These are phyloP conservation scores for Yamadazyma takamatsuzukensis DNA, from an alignment of 805 yeast genomes.

Conservation along the genomic window DNA sequence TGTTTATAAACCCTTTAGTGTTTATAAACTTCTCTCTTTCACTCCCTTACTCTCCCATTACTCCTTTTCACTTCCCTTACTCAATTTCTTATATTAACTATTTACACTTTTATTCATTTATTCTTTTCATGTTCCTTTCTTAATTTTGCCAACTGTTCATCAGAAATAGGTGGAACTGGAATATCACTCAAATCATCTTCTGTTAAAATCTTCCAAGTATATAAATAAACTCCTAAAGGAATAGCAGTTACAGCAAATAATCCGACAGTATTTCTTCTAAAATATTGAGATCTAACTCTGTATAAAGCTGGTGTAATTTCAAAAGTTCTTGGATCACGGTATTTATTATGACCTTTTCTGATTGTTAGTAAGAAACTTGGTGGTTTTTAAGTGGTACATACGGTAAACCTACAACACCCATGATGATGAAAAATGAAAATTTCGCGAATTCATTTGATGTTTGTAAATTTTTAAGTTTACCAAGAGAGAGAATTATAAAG, in stretches of 20 bases:
- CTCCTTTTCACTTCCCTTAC: too few relatives aligned
- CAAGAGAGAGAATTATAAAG: neutral
- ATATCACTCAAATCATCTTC: constrained; percentile 85
- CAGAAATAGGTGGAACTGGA: constrained; percentile 90
- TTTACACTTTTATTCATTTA: constrained; percentile 13
- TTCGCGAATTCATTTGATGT: neutral
- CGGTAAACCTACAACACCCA: constrained; percentile 31
- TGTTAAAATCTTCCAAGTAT: constrained; percentile 61
- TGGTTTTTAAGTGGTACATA: constrained; percentile 13
- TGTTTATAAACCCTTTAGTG: too few relatives aligned
- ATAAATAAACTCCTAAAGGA: constrained; percentile 63
- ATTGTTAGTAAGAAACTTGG: constrained; percentile 11
- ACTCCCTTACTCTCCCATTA: too few relatives aligned
- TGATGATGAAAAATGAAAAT: constrained; percentile 10
- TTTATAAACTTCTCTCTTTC: too few relatives aligned
- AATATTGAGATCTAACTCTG: constrained; percentile 85
- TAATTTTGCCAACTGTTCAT: constrained; percentile 68
- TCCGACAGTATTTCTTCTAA: constrained; percentile 68
- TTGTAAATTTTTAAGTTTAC: too few relatives aligned
- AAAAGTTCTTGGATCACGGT: constrained; percentile 62
- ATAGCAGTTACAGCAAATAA: constrained; percentile 59
- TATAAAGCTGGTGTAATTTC: constrained; percentile 93
- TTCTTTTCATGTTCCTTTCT: constrained; percentile 65
- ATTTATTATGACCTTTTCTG: constrained; percentile 42
- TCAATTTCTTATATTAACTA: neutral